Percentiles rank a stretch among this genome's conserved stretches.
Evolutionary conservation across 192 early-diverging fungal genomes (phyloP).

Genomic region (Coemansia sp.): DNA sequence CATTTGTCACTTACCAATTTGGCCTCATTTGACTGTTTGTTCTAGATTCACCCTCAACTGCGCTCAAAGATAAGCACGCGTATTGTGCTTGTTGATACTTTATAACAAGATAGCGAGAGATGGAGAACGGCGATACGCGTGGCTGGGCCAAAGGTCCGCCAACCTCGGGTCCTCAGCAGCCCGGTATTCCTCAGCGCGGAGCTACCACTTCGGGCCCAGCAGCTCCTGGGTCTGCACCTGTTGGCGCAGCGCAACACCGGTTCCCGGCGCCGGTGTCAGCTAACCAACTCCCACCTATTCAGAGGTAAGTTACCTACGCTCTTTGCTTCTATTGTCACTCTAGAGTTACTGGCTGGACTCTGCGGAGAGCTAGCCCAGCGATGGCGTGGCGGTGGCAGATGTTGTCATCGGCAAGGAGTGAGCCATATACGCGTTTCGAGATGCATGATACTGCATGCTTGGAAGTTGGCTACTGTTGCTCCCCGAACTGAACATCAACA

Average conservation of each 20-base stretch:
- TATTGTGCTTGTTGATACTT: neutral
- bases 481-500: neutral
- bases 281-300: slow-evolving; percentile 53
- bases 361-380: neutral
- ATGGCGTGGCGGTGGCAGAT: neutral
- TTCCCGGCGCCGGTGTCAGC: slow-evolving; percentile 15
- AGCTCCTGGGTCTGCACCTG: slow-evolving; percentile 9
- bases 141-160: slow-evolving; percentile 22
- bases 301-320: slow-evolving; percentile 37
- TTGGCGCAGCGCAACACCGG: slow-evolving; percentile 25
- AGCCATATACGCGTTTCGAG: neutral
- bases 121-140: slow-evolving; percentile 31
- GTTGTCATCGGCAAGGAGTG: neutral
- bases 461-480: neutral
- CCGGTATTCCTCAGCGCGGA: slow-evolving; percentile 5
- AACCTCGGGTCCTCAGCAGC: slow-evolving; percentile 12
- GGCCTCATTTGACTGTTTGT: neutral
- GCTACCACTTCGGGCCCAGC: neutral
- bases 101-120: neutral
- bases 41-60: neutral
- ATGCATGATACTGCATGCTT: slow-evolving; percentile 7
- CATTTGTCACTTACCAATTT: neutral
- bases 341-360: neutral
- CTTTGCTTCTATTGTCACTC: neutral
- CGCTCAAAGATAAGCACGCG: neutral